Evolutionary conservation across 1,139 yeast genomes (phyloP).

Genomic region (Nakaseomyces bracarensis): DNA sequence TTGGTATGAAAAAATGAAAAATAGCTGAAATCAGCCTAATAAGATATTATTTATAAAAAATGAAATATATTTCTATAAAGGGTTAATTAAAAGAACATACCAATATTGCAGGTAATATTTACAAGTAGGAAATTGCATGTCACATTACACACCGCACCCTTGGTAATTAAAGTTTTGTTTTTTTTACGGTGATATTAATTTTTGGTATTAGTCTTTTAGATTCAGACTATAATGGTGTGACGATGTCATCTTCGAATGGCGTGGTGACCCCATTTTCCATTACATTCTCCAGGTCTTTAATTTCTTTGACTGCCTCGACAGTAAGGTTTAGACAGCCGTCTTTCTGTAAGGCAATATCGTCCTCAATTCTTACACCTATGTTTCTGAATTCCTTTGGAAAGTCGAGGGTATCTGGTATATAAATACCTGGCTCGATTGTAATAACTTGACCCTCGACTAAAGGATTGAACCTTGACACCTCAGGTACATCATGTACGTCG

Average conservation of each 20-base stretch:
- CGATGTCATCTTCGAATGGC: constrained; percentile 45
- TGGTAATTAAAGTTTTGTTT: no score
- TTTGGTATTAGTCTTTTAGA: no score
- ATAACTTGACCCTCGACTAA: constrained; percentile 62
- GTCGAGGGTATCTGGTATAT: constrained; percentile 59
- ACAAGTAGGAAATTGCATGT: neutral
- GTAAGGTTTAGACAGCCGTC: constrained; percentile 55
- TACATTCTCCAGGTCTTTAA: constrained; percentile 64
- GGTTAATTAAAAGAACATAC: no score
- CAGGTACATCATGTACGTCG: constrained; percentile 82
- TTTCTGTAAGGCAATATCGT: constrained; percentile 73
- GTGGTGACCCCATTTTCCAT: constrained; percentile 49
- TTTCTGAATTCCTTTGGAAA: constrained; percentile 82
- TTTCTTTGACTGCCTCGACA: constrained; percentile 76
- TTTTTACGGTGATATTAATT: no score
- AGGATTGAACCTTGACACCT: constrained; percentile 44
- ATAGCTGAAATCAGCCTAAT: no score
- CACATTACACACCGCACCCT: neutral
- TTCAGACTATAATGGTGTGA: constrained; percentile 36
- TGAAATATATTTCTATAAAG: no score
- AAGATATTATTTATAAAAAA: no score
- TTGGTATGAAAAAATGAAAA: no score
- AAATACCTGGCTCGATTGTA: constrained; percentile 92
- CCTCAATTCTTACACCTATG: constrained; percentile 92
- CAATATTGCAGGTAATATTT: neutral